Percentiles rank a stretch among this genome's conserved stretches.
These are phyloP conservation scores for Wickerhamiella spandovensis DNA, from an alignment of 805 yeast genomes.

Conservation along the genomic window DNA sequence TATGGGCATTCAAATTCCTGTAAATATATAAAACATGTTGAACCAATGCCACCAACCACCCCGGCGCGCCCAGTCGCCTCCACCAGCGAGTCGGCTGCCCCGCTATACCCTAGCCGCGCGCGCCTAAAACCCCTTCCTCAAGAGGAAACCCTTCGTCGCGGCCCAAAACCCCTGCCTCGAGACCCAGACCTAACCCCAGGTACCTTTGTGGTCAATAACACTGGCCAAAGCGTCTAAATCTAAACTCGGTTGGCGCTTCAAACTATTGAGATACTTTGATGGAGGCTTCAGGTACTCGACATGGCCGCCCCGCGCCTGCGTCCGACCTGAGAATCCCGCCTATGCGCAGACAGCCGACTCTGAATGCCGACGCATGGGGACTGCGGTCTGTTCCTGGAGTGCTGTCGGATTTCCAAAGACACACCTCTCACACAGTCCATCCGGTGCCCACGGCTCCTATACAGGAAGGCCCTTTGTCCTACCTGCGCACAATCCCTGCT, in stretches of 20 bases:
- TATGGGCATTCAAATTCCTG: too few relatives aligned
- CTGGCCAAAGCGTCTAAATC: neutral
- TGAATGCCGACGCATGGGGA: conserved; percentile 25
- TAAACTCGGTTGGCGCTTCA: too few relatives aligned
- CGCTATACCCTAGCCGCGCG: neutral
- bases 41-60: too few relatives aligned
- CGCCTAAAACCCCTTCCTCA: neutral
- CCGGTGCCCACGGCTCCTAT: conserved; percentile 2
- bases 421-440: conserved; percentile 21
- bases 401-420: conserved; percentile 25
- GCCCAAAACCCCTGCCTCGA: neutral
- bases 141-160: too few relatives aligned
- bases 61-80: too few relatives aligned
- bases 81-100: too few relatives aligned
- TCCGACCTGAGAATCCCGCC: conserved; percentile 18
- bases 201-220: neutral
- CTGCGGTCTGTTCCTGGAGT: conserved; percentile 25
- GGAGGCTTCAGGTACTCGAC: neutral
- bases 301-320: neutral
- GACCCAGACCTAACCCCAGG: neutral
- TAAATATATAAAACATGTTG: too few relatives aligned
- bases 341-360: conserved; percentile 17
- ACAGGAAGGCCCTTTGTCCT: neutral
- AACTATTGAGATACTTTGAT: too few relatives aligned
- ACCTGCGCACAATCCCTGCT: conserved; percentile 22